Base-by-base conservation (phyloP, 169 alveolate species). In the Plasmodium chabaudi region DNA sequence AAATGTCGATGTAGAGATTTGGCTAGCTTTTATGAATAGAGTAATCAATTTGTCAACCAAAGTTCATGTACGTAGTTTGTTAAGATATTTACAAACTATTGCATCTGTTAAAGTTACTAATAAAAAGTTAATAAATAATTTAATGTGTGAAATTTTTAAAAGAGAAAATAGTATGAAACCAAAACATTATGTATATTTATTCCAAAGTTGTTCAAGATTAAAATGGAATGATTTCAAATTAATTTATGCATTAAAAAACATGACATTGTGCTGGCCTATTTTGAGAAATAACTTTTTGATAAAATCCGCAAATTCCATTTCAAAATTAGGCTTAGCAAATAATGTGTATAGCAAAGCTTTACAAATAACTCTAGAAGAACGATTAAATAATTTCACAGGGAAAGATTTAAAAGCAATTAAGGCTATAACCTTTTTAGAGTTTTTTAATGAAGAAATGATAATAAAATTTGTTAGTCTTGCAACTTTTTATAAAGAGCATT, bases 221-320 rank as follows among this genome's bases (percentile, higher is more conserved):
- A 86, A 92, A 63, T 65, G 92, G 77, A 72, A 92, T 25, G 94
- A 92, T 73, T 93, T 88, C 46, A 69, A 93, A 39, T 74, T 94
- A 64, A 73, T 87, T 57, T 94, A 94, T 84, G 93, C 92, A 13
- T 51, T 94, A 53, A 90, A 92, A 60, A 94, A 94, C 57, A 94
- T 94, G 96, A 77, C 93, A 5, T 82, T 92, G 19, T 94, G 96
- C 47, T 94, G 96, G 96, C 68, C 96, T 21, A 90, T 94, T 17
- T 65, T 94, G n/a, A 72, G 96, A 34, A 94, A 94, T 64, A 94
- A 94, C 72, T 94, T 94, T 75, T 23, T 94, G 6, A 73, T 94
- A 12, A 94, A 92, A 89, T 94, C 95, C 0, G 89, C 96, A 9
- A 94, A 94, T 75, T 72, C 93, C 19, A 56, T 94, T 5, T 56